Base-by-base conservation (phyloP, 495 filamentous ascomycete genomes). In the Aspergillus hancockii region DNA sequence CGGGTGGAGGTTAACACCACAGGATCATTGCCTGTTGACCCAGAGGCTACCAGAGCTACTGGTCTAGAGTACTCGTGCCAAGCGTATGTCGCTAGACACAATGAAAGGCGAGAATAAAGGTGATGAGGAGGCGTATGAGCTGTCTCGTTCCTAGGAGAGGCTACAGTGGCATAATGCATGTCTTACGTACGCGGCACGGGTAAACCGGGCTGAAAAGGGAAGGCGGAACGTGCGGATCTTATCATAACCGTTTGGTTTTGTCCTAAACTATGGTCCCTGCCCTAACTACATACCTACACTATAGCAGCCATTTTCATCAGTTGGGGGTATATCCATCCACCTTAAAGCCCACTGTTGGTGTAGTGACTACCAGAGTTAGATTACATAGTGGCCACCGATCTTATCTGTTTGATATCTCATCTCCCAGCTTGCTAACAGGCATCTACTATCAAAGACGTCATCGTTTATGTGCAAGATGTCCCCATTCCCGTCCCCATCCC, bases 141-240 rank as follows among this genome's bases (percentile, higher is more conserved):
- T 23, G 19, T 21, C 31, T 54, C 1, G 32, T 13, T 22, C 14
- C 18, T 38, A 23, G 23, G 63, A 76, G 71, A 77, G 74, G 76
- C 75, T 77, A 79, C 71, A 76, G 76, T 79, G 76, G 75, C 75
- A 75, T 76, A 47, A 47, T 47, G 43, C 43, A 47, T n/a, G 70
- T 72, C 64, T 68, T 71, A 71, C 68, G 59, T 67, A 64, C 65
- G 62, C 65, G 58, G 55, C 64, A 54, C 63, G 63, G 25, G 25
- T 28, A 28, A 28, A 28, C 3, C 25, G 25, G 63, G 66, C 60
- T 58, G 59, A 64, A 68, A 62, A 61, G 43, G 62, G 54, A 43
- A 63, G 61, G 61, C 62, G 64, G 66, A 67, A 55, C 47, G 53
- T 52, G 46, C 41, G 21, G 43, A 23, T 47, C 43, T 47, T 47